Evolutionary conservation across 1,139 yeast genomes (phyloP).

Genomic region (Geotrichum bryndzae): DNA sequence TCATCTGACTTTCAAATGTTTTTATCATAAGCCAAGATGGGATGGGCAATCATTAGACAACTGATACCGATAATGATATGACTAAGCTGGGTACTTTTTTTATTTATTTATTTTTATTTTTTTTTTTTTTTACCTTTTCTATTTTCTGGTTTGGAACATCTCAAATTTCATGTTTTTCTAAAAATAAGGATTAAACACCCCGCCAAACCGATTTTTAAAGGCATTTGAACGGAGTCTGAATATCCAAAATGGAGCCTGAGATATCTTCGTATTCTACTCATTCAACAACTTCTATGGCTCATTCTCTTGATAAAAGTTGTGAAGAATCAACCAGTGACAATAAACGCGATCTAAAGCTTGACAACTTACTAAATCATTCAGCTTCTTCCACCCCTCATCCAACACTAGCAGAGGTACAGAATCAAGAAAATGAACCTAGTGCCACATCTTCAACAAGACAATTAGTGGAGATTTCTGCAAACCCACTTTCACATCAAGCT

Average conservation of each 20-base stretch:
- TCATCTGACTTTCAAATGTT: too few species aligned
- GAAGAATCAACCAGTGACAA: neutral
- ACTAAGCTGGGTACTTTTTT: neutral
- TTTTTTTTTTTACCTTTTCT: neutral
- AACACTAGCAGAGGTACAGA: neutral
- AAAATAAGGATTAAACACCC: neutral
- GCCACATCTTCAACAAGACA: neutral
- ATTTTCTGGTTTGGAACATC: neutral
- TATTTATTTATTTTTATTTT: too few species aligned
- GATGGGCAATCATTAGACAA: neutral
- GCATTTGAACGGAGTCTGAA: neutral
- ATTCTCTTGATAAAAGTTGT: neutral
- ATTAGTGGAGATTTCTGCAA: neutral
- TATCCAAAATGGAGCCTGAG: constrained; percentile 1
- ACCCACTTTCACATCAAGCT: neutral
- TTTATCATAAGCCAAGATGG: too few species aligned
- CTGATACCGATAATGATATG: neutral
- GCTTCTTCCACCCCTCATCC: neutral
- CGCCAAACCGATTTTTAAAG: neutral
- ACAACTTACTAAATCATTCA: neutral
- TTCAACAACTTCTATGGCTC: constrained; percentile 4
- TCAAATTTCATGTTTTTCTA: neutral
- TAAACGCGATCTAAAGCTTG: neutral
- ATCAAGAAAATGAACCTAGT: neutral
- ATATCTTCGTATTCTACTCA: constrained; percentile 1